Conservation (phyloP, 106 monocot genomes). For the Dendrobium catenatum region DNA sequence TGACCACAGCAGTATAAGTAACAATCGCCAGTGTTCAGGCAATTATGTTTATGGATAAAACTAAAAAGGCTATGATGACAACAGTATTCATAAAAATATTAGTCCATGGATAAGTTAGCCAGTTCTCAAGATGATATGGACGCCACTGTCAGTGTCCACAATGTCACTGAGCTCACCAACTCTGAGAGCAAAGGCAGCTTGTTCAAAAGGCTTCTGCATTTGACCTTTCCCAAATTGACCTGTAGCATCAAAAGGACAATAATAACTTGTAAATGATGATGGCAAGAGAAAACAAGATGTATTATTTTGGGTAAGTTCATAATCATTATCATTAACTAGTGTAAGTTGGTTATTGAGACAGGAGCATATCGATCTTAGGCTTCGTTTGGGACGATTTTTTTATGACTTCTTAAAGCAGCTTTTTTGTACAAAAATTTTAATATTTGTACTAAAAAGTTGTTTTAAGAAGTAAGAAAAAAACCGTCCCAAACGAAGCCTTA, state of each 20-base stretch:
- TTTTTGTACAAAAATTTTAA: too few species aligned
- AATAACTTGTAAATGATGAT: background rate
- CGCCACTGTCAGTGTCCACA: constrained; percentile 88
- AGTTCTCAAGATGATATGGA: constrained; percentile 82
- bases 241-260: constrained; percentile 13
- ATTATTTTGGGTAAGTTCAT: too few species aligned
- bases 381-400: too few species aligned
- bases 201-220: constrained; percentile 95
- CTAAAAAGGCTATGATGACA: background rate
- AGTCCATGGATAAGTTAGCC: constrained; percentile 18
- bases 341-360: background rate
- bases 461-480: too few species aligned
- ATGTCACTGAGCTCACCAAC: constrained; percentile 79
- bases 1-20: background rate
- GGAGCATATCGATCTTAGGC: too few species aligned
- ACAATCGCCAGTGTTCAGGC: background rate
- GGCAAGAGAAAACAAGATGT: too few species aligned
- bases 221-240: constrained; percentile 68
- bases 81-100: background rate
- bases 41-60: background rate
- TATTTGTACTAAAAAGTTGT: too few species aligned
- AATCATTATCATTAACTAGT: background rate
- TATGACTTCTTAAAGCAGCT: too few species aligned
- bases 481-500: too few species aligned
- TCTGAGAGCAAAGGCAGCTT: constrained; percentile 58